A percentile compares a stretch with the other conserved stretches of the same genome.
phyloP scores from a whole-genome alignment of 2,329 filamentous ascomycete genomes.

The Phialophora macrospora region DNA sequence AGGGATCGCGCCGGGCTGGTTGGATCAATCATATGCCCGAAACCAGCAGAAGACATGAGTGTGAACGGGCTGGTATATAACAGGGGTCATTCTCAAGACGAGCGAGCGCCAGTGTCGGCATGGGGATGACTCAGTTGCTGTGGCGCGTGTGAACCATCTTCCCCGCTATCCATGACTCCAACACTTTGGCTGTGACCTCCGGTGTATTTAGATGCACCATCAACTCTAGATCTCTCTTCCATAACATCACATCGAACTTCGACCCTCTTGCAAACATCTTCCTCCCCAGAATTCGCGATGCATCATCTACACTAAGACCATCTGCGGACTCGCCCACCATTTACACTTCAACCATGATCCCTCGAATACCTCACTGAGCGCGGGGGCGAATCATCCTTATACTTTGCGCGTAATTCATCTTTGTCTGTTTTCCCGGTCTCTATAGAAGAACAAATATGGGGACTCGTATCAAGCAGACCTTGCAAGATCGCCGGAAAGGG shows the following conservation, averaged over 20 bases:
- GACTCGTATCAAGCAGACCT: constrained; percentile 62
- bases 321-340: background rate
- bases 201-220: constrained; percentile 11
- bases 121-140: constrained; percentile 18
- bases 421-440: constrained; percentile 1
- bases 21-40: background rate
- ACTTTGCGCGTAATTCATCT: constrained; percentile 14
- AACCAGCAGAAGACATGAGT: background rate
- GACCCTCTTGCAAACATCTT: background rate
- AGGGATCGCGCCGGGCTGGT: background rate
- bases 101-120: background rate
- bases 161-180: constrained; percentile 25
- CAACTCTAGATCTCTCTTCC: background rate
- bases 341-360: constrained; percentile 45
- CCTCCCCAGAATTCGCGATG: constrained; percentile 15
- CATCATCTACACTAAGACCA: constrained; percentile 23
- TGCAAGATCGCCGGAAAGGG: constrained; percentile 81
- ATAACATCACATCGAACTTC: constrained; percentile 3
- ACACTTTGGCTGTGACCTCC: constrained; percentile 10
- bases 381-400: constrained; percentile 43
- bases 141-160: constrained; percentile 1
- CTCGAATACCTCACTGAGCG: constrained; percentile 50
- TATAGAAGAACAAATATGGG: constrained; percentile 53
- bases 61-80: background rate
- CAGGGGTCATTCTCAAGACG: background rate